Base-by-base conservation (phyloP, 495 filamentous ascomycete species). In the Aspergillus homomorphus region DNA sequence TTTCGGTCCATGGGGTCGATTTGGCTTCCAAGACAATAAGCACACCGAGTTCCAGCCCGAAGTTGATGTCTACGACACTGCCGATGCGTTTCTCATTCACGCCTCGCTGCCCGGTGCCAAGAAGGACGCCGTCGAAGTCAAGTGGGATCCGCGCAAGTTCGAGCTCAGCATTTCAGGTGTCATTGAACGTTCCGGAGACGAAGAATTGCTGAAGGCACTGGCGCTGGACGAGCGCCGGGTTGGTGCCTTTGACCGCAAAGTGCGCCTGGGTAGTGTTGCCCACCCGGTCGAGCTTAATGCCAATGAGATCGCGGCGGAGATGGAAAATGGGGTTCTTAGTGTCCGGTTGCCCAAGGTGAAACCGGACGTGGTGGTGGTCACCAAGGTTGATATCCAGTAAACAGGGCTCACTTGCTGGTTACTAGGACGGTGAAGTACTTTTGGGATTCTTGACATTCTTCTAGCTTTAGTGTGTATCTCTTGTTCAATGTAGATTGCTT, bases 331-430 rank as follows among this genome's bases (percentile, higher is more conserved):
- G 2, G 15, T 51, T 4, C 23, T 51, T 14, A 51, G 48, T 7
- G 48, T 51, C 6, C 24, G 22, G 48, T 12, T 51, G 48, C 48
- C 48, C 23, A 51, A 51, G 48, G 48, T 51, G 15, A 23, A 51
- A 28, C 5, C 48, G 9, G 48, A 51, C 30, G 48, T 51, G 48
- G 48, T 51, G 15, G 30, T 51, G 48, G 48, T 51, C 2, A 51
- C 48, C 24, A 26, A 28, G 48, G 48, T 51, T 24, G 48, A 51
- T 51, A 28, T 51, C 16, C 48, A 51, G 48, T 51, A 23, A 51
- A 30, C 18, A 12, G 33, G 33, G 2, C 26, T 28, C 4, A 3
- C 9, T 28, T 28, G 26, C 9, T 28, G 9, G 4, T 28, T 28
- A 9, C 26, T 28, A 28, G 3, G 26, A 28, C 3, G 9, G 26